Evolutionary conservation across 164 flowering plant species (phyloP).

Genomic region (Magnolia officinalis): DNA sequence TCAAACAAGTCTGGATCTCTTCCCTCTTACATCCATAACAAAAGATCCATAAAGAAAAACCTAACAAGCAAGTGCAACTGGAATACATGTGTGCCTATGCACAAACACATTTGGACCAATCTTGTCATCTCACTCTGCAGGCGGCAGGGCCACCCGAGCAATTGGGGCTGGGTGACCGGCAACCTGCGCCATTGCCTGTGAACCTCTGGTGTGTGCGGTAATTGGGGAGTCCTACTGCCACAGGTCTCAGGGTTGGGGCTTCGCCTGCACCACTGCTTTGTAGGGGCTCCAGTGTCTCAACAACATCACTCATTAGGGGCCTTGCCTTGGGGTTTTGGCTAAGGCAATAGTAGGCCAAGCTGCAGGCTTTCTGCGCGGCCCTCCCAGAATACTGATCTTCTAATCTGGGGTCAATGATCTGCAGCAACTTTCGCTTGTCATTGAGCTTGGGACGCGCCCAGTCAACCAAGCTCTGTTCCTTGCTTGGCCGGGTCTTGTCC

Average conservation of each 20-base stretch:
- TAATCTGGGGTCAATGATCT: slow-evolving; percentile 85
- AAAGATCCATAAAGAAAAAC: background rate
- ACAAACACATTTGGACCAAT: background rate
- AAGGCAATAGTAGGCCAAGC: slow-evolving; percentile 91
- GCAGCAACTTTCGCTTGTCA: slow-evolving; percentile 85
- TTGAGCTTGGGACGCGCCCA: slow-evolving; percentile 95
- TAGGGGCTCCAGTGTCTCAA: slow-evolving; percentile 87
- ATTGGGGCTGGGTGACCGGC: slow-evolving; percentile 62
- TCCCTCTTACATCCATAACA: background rate
- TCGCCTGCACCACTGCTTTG: slow-evolving; percentile 50
- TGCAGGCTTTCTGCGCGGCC: slow-evolving; percentile 96
- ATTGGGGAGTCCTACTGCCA: slow-evolving; percentile 39
- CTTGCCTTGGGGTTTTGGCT: slow-evolving; percentile 97
- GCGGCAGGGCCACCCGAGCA: slow-evolving; percentile 76
- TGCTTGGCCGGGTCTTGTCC: slow-evolving; percentile 88
- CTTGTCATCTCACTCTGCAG: slow-evolving; percentile 63
- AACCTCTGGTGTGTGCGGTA: slow-evolving; percentile 44
- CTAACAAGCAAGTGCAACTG: background rate
- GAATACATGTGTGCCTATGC: background rate
- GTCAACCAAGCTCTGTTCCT: slow-evolving; percentile 90
- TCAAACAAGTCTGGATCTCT: background rate
- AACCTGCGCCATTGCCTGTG: slow-evolving; percentile 45
- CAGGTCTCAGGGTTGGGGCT: slow-evolving; percentile 31
- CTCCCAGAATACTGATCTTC: slow-evolving; percentile 81
- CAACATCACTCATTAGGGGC: slow-evolving; percentile 96